A percentile compares a stretch with the other conserved stretches of the same genome.
These are phyloP conservation scores for Xylariales sp. DNA, from an alignment of 2,329 filamentous ascomycete genomes.

Conservation along the genomic window DNA sequence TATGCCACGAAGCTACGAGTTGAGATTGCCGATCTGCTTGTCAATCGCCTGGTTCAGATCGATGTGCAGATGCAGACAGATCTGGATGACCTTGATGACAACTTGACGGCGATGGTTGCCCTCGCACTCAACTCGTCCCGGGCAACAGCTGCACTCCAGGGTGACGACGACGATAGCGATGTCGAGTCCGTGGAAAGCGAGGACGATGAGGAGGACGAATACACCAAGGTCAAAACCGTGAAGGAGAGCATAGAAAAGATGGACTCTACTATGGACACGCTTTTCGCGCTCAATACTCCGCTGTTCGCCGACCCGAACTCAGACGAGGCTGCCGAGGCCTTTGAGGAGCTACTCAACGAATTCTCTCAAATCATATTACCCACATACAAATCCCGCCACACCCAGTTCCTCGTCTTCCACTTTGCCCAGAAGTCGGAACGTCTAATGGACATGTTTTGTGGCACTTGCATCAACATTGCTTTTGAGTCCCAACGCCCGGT, in stretches of 20 bases:
- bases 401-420: conserved; percentile 94
- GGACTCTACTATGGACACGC: conserved; percentile 80
- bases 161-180: conserved; percentile 56
- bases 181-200: conserved; percentile 68
- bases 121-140: conserved; percentile 41
- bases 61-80: conserved; percentile 95
- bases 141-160: conserved; percentile 43
- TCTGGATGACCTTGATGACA: conserved; percentile 87
- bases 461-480: conserved; percentile 67
- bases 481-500: conserved; percentile 67
- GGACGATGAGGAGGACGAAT: conserved; percentile 61
- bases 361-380: conserved; percentile 86
- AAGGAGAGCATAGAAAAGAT: conserved; percentile 86
- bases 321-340: conserved; percentile 64
- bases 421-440: conserved; percentile 79
- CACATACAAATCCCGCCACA: conserved; percentile 86
- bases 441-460: conserved; percentile 78
- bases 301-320: conserved; percentile 66
- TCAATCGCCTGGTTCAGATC: conserved; percentile 84
- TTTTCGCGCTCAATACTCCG: conserved; percentile 79
- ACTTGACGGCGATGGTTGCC: conserved; percentile 70
- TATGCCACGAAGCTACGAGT: conserved; percentile 75
- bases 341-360: conserved; percentile 76
- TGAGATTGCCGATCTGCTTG: conserved; percentile 77
- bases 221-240: conserved; percentile 63